Evolutionary conservation across 2,329 filamentous ascomycete species (phyloP).

Genomic region (Zymoseptoria passerinii): DNA sequence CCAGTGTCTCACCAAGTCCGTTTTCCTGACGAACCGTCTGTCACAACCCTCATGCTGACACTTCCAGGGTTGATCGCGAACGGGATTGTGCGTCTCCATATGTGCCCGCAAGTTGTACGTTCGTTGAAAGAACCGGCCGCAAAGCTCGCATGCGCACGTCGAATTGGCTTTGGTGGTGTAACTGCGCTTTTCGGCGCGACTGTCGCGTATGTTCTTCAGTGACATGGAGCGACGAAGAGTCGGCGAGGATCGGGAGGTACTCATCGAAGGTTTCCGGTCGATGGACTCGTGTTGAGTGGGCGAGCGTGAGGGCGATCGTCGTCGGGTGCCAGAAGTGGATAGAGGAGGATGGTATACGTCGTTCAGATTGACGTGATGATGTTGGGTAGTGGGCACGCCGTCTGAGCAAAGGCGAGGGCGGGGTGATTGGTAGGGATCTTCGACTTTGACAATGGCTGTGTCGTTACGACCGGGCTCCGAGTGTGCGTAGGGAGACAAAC

Average conservation of each 20-base stretch:
- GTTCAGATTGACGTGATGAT: constrained; percentile 9
- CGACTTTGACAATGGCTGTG: constrained; percentile 18
- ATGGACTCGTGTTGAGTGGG: background rate
- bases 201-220: background rate
- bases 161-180: constrained; percentile 54
- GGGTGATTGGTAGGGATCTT: constrained; percentile 8
- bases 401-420: constrained; percentile 8
- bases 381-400: background rate
- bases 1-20: constrained; percentile 57
- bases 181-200: constrained; percentile 19
- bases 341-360: constrained; percentile 8
- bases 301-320: background rate
- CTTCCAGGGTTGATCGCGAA: constrained; percentile 60
- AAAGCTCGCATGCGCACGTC: constrained; percentile 64
- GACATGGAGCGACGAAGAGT: background rate
- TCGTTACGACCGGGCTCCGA: constrained; percentile 12
- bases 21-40: constrained; percentile 73
- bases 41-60: constrained; percentile 59
- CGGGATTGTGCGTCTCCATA: constrained; percentile 72
- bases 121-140: constrained; percentile 70
- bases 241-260: background rate
- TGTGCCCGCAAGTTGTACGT: constrained; percentile 84
- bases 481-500: constrained; percentile 21
- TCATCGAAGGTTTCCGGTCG: background rate
- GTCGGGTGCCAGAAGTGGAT: background rate